Conservation (phyloP, 352 stramenopile species). For the Phytophthora gonapodyides region DNA sequence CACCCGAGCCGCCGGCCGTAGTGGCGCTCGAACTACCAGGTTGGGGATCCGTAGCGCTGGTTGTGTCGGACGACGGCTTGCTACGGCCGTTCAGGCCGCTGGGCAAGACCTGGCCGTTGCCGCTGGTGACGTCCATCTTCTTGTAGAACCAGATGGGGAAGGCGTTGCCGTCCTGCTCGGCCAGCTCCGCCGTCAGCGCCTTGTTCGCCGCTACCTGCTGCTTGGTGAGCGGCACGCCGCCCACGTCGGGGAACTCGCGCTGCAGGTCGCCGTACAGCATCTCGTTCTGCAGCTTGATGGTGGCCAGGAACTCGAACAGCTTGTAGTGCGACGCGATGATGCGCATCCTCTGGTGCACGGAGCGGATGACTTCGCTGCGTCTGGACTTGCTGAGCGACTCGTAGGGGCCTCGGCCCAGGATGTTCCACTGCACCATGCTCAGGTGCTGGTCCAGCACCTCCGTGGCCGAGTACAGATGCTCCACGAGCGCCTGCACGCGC, state of each 20-base stretch:
- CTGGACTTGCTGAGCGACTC: slow-evolving; percentile 67
- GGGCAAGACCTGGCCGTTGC: slow-evolving; percentile 37
- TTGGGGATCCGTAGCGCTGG: slow-evolving; percentile 9
- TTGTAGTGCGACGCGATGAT: slow-evolving; percentile 80
- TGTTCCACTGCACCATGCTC: slow-evolving; percentile 90
- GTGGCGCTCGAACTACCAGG: slow-evolving; percentile 12
- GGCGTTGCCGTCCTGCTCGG: slow-evolving; percentile 55
- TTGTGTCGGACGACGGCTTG: slow-evolving; percentile 13
- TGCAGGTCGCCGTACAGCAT: slow-evolving; percentile 79
- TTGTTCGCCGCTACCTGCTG: slow-evolving; percentile 51
- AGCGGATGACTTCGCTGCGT: slow-evolving; percentile 68
- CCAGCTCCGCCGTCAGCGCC: slow-evolving; percentile 45
- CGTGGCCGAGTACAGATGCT: slow-evolving; percentile 85
- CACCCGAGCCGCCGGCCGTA: slow-evolving; percentile 23
- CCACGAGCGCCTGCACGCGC: slow-evolving; percentile 71
- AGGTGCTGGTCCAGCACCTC: slow-evolving; percentile 83
- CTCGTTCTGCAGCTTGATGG: slow-evolving; percentile 85
- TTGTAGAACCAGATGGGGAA: slow-evolving; percentile 88
- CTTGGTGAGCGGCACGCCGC: slow-evolving; percentile 49
- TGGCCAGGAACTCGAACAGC: slow-evolving; percentile 84
- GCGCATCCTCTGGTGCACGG: slow-evolving; percentile 71
- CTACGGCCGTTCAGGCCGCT: slow-evolving; percentile 37
- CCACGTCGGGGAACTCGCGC: slow-evolving; percentile 50
- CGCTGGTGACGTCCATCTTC: slow-evolving; percentile 54
- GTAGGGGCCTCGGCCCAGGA: slow-evolving; percentile 76